These are phyloP conservation scores for Corchorus capsularis DNA, from an alignment of 345 rosid species.

Conservation along the genomic window DNA sequence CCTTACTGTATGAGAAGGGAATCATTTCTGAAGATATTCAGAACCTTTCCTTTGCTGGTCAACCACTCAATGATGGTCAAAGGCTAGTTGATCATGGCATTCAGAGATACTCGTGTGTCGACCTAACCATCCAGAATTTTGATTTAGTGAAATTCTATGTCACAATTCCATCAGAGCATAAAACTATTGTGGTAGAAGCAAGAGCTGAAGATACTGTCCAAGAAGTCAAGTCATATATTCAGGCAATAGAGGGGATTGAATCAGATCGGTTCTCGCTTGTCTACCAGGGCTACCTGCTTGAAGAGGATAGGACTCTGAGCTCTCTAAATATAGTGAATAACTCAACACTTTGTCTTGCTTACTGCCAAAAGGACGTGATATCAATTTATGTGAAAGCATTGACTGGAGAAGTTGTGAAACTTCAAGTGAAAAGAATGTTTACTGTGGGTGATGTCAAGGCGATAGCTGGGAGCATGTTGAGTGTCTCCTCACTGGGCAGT, in stretches of 20 bases:
- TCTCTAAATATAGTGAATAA: constrained; percentile 26
- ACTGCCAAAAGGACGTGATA: constrained; percentile 25
- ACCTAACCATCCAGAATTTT: constrained; percentile 14
- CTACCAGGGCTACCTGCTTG: constrained; percentile 29
- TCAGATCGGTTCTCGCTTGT: constrained; percentile 30
- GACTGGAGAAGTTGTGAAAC: constrained; percentile 21
- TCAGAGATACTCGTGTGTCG: constrained; percentile 28
- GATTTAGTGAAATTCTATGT: constrained; percentile 19
- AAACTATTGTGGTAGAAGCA: constrained; percentile 23
- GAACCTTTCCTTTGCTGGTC: constrained; percentile 31
- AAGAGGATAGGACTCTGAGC: constrained; percentile 32
- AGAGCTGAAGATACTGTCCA: constrained; percentile 28
- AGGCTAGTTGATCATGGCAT: constrained; percentile 35
- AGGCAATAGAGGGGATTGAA: constrained; percentile 30
- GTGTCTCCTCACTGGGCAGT: constrained; percentile 4
- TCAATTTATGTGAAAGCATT: constrained; percentile 29
- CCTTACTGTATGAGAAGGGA: constrained; percentile 28
- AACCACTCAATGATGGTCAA: constrained; percentile 22
- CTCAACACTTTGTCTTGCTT: constrained; percentile 31
- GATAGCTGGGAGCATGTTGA: constrained; percentile 24
- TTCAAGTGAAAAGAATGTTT: constrained; percentile 28
- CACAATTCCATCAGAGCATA: constrained; percentile 24
- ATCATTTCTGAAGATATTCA: constrained; percentile 25
- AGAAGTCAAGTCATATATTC: constrained; percentile 29
- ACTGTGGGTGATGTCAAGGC: constrained; percentile 33